A percentile compares a stretch with the other conserved stretches of the same genome.
phyloP scores from a whole-genome alignment of 2,329 filamentous ascomycete species.

The Beauveria medogensis region DNA sequence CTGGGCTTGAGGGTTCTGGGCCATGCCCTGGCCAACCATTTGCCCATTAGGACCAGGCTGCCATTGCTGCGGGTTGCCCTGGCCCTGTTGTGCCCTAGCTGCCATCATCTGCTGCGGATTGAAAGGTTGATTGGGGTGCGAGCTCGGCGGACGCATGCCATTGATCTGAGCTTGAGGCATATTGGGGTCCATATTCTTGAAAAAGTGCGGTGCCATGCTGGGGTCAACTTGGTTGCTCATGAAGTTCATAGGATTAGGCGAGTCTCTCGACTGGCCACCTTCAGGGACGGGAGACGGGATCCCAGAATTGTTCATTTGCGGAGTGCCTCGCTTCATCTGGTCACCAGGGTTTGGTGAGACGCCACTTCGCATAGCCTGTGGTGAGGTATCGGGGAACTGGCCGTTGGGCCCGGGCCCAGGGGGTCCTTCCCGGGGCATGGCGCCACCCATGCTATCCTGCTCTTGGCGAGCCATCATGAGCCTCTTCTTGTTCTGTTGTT shows the following conservation, averaged over 20 bases:
- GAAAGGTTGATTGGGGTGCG: constrained; percentile 53
- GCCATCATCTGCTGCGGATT: constrained; percentile 54
- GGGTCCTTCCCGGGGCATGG: constrained; percentile 42
- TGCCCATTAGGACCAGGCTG: constrained; percentile 34
- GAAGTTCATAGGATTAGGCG: constrained; percentile 57
- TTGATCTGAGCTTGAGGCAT: constrained; percentile 52
- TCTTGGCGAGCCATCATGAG: constrained; percentile 76
- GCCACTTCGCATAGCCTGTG: constrained; percentile 57
- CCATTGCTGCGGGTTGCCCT: constrained; percentile 29
- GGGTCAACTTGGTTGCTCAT: constrained; percentile 57
- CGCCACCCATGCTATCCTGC: constrained; percentile 51
- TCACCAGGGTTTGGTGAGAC: constrained; percentile 71
- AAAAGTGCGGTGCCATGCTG: constrained; percentile 51
- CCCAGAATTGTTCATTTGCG: constrained; percentile 60
- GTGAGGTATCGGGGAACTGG: constrained; percentile 64
- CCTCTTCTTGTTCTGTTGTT: constrained; percentile 82
- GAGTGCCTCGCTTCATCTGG: constrained; percentile 70
- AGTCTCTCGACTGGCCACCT: constrained; percentile 56
- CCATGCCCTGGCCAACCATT: constrained; percentile 31
- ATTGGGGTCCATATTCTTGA: constrained; percentile 47
- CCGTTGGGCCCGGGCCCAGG: constrained; percentile 49
- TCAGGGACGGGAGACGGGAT: constrained; percentile 67
- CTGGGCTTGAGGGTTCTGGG: constrained; percentile 42
- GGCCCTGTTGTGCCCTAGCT: constrained; percentile 30
- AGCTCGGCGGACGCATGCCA: constrained; percentile 61